Conservation (phyloP, 164 flowering plant genomes). For the Stephania japonica region DNA sequence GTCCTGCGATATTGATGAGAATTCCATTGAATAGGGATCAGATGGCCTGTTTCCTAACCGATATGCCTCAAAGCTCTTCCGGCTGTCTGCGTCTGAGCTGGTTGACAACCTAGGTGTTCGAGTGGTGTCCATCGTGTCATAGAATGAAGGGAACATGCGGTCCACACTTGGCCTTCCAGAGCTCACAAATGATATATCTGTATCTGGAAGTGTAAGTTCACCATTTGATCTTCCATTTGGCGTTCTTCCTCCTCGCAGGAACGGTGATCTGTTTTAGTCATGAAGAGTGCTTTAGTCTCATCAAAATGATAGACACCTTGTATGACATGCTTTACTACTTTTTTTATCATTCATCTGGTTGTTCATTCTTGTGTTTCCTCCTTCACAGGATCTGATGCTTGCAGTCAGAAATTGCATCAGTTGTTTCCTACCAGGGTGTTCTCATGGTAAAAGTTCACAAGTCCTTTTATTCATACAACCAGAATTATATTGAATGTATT, state of each 20-base stretch:
- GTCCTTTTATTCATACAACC: background rate
- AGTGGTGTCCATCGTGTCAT: constrained; percentile 33
- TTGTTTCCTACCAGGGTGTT: background rate
- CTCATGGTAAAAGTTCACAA: background rate
- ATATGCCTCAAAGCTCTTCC: constrained; percentile 31
- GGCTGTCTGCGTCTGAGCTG: constrained; percentile 29
- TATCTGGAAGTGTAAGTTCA: constrained; percentile 35
- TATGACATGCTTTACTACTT: background rate
- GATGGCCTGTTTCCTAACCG: constrained; percentile 21
- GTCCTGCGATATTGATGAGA: constrained; percentile 21
- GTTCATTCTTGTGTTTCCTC: background rate
- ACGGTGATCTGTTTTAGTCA: constrained; percentile 35
- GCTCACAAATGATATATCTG: constrained; percentile 60
- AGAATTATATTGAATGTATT: background rate
- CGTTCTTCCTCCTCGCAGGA: constrained; percentile 23
- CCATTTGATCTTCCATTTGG: constrained; percentile 14
- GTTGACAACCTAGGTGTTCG: constrained; percentile 29
- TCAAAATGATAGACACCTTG: background rate
- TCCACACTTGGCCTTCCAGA: constrained; percentile 62
- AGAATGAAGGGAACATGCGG: constrained; percentile 28
- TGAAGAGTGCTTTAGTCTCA: constrained; percentile 4
- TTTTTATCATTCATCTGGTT: background rate
- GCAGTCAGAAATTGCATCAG: background rate
- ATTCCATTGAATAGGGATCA: constrained; percentile 20
- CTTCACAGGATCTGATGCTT: background rate